Evolutionary conservation across 1,284 basidiomycete genomes (phyloP), one percentile per base, ranked within the genome.

Genomic region (Cutaneotrichosporon sp.): DNA sequence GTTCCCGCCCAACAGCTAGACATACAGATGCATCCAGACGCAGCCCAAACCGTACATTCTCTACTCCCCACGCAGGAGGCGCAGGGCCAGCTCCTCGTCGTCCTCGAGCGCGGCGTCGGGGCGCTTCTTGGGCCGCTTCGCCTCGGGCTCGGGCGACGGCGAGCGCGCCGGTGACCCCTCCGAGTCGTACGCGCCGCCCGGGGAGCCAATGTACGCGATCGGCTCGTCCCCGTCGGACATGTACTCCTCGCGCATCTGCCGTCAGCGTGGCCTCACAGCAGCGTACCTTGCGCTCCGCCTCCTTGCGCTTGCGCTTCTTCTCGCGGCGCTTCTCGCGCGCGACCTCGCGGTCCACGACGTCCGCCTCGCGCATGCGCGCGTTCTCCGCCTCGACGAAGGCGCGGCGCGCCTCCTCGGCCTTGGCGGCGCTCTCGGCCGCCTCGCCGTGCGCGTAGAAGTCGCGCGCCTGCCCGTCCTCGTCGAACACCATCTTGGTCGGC

Each of bases 311-410:
- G 63, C 86, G 76, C 80, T 89, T 86, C 83, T 89, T 91, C 79
- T 94, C 91, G 65, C 85, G 82, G 81, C 90, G 89, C 84, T 94
- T 94, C 75, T 90, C 91, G 75, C 86, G 87, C 24, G 91, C 94
- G 68, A 91, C 87, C 62, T 87, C 85, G 80, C 89, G 89, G 81
- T 95, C 93, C 58, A 81, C 67, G 60, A 87, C 83, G 80, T 94
- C 92, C 43, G 84, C 86, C 56, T 84, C 82, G 73, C 82, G 85
- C 85, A 93, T 84, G 81, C 84, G 87, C 59, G 83, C 83, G 64
- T 87, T 82, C 79, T 95, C 91, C 62, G 82, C 83, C 75, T 87
- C 85, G 47, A 88, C 88, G 78, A 89, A 95, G 74, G 81, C 81
- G 71, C 82, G 81, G 24, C 89, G 88, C 56, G 86, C 89, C 68